These are phyloP conservation scores for Moricandia arvensis DNA, from an alignment of 345 rosid species.

Conservation along the genomic window DNA sequence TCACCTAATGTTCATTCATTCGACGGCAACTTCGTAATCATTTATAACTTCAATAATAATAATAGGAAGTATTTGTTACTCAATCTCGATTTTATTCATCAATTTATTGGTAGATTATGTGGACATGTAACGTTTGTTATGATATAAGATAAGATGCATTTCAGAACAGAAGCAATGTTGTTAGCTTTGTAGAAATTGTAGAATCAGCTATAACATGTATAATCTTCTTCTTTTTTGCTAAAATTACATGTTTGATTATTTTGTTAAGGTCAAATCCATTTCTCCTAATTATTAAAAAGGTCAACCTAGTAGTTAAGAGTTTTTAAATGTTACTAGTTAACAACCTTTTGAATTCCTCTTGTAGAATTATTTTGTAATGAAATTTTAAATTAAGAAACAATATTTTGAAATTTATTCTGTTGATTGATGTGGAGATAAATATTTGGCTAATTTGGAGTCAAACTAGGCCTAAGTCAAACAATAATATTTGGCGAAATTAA, in stretches of 20 bases:
- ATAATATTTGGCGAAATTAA: not conserved
- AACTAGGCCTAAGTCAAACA: too few species aligned
- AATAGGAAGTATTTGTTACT: conserved; percentile 19
- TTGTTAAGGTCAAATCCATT: not conserved
- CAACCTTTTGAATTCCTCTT: not conserved
- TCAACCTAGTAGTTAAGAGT: conserved; percentile 22
- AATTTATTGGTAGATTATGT: not conserved
- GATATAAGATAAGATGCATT: not conserved
- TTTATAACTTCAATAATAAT: not conserved
- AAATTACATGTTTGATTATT: not conserved
- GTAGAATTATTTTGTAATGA: not conserved
- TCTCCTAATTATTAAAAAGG: not conserved
- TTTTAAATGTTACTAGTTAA: conserved; percentile 10
- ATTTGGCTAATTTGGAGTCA: too few species aligned
- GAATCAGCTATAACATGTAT: not conserved
- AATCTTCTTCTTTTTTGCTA: not conserved
- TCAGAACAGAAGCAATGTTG: conserved; percentile 7
- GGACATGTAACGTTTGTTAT: not conserved
- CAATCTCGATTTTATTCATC: conserved; percentile 9
- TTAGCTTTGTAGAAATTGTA: not conserved
- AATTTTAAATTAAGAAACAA: not conserved
- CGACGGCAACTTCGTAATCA: conserved; percentile 3
- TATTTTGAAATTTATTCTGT: not conserved
- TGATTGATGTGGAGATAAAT: not conserved
- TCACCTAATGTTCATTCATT: conserved; percentile 11